Evolutionary conservation across 2,329 filamentous ascomycete genomes (phyloP).

Genomic region (Scedosporium minutisporum): DNA sequence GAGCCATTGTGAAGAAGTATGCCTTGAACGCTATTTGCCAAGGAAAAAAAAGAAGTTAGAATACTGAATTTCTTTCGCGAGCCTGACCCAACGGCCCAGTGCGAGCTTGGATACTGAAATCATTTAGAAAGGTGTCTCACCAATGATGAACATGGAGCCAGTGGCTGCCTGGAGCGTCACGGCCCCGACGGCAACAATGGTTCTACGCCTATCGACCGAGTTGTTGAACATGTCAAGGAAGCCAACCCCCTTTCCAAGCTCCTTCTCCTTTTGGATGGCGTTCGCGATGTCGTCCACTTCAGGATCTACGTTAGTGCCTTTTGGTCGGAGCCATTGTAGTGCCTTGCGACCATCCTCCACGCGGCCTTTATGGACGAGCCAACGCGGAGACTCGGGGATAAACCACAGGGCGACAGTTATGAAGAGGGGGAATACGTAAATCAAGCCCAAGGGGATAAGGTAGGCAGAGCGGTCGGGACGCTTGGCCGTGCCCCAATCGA

Average conservation of each 20-base stretch:
- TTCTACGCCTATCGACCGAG: conserved; percentile 32
- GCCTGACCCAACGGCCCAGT: no score
- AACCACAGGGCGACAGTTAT: conserved; percentile 23
- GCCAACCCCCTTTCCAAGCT: conserved; percentile 21
- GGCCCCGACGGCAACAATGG: conserved; percentile 28
- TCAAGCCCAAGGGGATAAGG: conserved; percentile 25
- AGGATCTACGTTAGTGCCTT: conserved; percentile 19
- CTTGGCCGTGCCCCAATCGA: conserved; percentile 25
- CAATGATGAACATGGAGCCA: conserved; percentile 34
- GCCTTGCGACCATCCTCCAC: neutral
- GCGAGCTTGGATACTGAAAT: neutral
- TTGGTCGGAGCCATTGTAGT: conserved; percentile 14
- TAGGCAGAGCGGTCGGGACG: conserved; percentile 19
- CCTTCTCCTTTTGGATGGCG: conserved; percentile 23
- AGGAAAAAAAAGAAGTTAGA: no score
- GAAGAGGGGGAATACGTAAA: conserved; percentile 25
- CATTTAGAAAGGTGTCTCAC: neutral
- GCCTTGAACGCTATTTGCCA: conserved; percentile 31
- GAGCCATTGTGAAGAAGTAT: conserved; percentile 46
- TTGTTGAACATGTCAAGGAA: conserved; percentile 34
- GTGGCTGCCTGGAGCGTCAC: conserved; percentile 33
- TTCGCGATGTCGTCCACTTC: conserved; percentile 29
- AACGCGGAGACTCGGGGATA: conserved; percentile 32
- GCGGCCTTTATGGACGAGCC: conserved; percentile 11
- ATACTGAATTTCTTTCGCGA: no score